Base-by-base conservation (phyloP, 148 eudicot species). In the Chenopodium quinoa region DNA sequence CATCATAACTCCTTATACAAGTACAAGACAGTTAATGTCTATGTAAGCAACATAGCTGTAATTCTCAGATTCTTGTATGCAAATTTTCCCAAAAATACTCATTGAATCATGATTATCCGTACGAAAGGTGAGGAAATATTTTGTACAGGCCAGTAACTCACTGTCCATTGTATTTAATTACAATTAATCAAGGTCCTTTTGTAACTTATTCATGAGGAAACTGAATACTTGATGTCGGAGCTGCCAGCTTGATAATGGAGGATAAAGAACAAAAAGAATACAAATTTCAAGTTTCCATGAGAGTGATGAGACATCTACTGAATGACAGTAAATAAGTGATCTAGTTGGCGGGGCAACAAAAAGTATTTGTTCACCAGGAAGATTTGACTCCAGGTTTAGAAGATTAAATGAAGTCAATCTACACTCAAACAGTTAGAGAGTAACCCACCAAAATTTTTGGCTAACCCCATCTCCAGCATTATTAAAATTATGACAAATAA, bases 401-500 rank as follows among this genome's bases (percentile, higher is more conserved):
- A 65, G 9, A 23, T n/a, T 64, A 11, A 64, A 22, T 27, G 68
- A 64, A 23, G 11, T 25, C 23, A 31, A 10, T 31, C 71, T 23
- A 77, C 50, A 9, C 40, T 48, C 37, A 14, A 20, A 74, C 69
- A n/a, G 69, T 4, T 65, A 4, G 14, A 65, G 77, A 25, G 13
- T n/a, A 27, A n/a, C 54, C 54, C 12, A 50, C 54, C 20, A 27
- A 13, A 7, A 4, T 14, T n/a, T 40, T 48, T 11, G 4, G 73
- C 73, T 23, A 67, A 75, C 9, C 75, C 48, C 13, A 32, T 65
- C 44, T 37, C 47, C 75, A 78, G 11, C 19, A 50, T 70, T 12
- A 11, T 75, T 73, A 71, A n/a, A 37, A 81, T 23, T 77, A 83
- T 75, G 76, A 79, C 23, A 27, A 76, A 34, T 11, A 80, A n/a